Base-by-base conservation (phyloP, 371 early-diverging fungal genomes). In the Mortierella sp. region DNA sequence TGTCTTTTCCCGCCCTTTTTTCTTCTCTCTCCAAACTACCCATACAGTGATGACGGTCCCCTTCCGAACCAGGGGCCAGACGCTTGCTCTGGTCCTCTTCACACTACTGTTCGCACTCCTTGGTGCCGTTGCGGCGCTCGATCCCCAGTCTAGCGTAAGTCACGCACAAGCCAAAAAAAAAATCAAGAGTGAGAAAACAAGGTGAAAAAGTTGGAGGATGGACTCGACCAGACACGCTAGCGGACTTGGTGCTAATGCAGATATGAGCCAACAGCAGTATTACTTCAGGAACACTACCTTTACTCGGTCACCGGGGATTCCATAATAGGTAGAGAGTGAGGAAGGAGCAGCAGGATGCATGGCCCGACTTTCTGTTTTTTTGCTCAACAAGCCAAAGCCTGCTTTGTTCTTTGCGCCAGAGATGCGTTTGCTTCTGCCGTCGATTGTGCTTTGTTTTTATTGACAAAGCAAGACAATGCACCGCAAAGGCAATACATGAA, bases 1-100 rank as follows among this genome's bases (percentile, higher is more conserved):
- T 40, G 21, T 19, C 31, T 19, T 40, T 67, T 67, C 67, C 67
- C 67, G 67, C 67, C 67, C 40, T 67, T 67, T 67, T 67, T 67
- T 28, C 14, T 14, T 34, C 24, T 37, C 9, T 13, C 37, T 13
- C 5, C 34, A 64, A 64, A 46, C 50, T 50, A 50, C 50, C 2
- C 61, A 61, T 28, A 61, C 34, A 61, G 24, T 16, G 16, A 61
- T 67, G 67, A 37, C 37, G 67, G 24, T 67, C 21, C 40, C 67
- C 67, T 40, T 24, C 13, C 67, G 43, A 67, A 24, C 21, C 67
- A 67, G 67, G 67, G 67, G 40, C 43, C 67, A 67, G n/a, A 37
- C 40, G 43, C 67, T 21, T 6, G 14, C 34, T 37, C 43, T 37
- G 67, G 40, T 37, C 24, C 40, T 67, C 11, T 21, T 40, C 40